Conservation (phyloP, 140 eudicot species). For the Ambrosia hybrid region DNA sequence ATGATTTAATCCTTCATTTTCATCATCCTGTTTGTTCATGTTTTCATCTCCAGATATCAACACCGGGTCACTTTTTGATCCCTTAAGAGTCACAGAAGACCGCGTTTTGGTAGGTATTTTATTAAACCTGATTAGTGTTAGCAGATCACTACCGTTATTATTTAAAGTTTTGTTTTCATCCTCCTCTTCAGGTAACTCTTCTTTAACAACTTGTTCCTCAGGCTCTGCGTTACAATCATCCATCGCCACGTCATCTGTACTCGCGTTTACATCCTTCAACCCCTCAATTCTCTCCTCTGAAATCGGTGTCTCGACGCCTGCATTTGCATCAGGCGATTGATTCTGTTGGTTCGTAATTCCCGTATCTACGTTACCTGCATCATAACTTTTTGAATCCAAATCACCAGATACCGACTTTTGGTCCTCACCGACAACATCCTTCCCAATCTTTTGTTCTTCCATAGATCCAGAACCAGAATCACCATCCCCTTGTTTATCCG, state of each 20-base stretch:
- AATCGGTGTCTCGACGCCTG: conserved; percentile 25
- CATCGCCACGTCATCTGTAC: conserved; percentile 32
- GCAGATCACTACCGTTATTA: conserved; percentile 40
- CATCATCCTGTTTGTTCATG: conserved; percentile 36
- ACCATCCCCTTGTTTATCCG: conserved; percentile 40
- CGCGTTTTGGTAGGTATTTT: conserved; percentile 75
- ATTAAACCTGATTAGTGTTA: conserved; percentile 48
- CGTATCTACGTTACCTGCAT: conserved; percentile 33
- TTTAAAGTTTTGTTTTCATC: conserved; percentile 26
- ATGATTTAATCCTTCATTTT: conserved; percentile 32
- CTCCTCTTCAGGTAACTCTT: conserved; percentile 32
- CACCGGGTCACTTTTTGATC: conserved; percentile 47
- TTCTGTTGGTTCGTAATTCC: conserved; percentile 27
- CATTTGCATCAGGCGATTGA: conserved; percentile 29
- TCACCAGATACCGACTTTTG: conserved; percentile 47
- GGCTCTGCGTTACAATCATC: conserved; percentile 33
- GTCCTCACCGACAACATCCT: conserved; percentile 38
- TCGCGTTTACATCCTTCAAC: conserved; percentile 19
- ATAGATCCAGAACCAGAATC: conserved; percentile 35
- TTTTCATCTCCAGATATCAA: conserved; percentile 37
- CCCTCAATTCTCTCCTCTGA: conserved; percentile 35
- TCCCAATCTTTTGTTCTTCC: conserved; percentile 48
- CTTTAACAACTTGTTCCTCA: conserved; percentile 41
- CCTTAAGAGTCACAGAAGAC: conserved; percentile 53
- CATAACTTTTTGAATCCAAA: conserved; percentile 26